A percentile compares a stretch with the other conserved stretches of the same genome.
Conservation (phyloP, 176 grass and related monocot species). For the Secale cereale region DNA sequence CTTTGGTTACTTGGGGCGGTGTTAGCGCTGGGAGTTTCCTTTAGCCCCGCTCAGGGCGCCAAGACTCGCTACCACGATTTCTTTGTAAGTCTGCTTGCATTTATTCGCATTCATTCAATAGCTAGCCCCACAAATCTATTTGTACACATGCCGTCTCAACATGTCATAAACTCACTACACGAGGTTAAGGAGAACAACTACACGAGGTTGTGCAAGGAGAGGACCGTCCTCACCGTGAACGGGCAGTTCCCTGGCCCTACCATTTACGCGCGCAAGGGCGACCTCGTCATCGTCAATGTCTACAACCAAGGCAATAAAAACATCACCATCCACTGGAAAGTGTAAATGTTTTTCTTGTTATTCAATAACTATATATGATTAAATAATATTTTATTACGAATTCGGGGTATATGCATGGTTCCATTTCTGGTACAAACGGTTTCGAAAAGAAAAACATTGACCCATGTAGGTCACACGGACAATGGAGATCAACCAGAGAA, state of each 20-base stretch:
- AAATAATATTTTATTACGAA: too few relatives aligned
- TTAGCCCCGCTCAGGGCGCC: conserved; percentile 13
- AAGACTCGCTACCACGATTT: conserved; percentile 26
- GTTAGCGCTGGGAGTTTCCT: conserved; percentile 13
- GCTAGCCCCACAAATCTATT: too few relatives aligned
- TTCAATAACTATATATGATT: too few relatives aligned
- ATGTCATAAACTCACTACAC: too few relatives aligned
- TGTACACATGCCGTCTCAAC: too few relatives aligned
- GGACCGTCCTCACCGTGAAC: conserved; percentile 56
- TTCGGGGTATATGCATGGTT: too few relatives aligned
- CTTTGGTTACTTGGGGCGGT: conserved; percentile 34
- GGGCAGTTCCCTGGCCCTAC: conserved; percentile 59
- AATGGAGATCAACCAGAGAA: too few relatives aligned
- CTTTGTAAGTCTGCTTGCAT: not conserved
- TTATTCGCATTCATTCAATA: not conserved
- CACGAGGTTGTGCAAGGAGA: conserved; percentile 48
- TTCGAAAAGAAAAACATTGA: too few relatives aligned
- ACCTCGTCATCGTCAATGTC: conserved; percentile 48
- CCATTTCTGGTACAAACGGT: too few relatives aligned
- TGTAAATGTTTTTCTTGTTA: too few relatives aligned
- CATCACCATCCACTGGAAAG: conserved; percentile 48
- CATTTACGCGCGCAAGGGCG: conserved; percentile 48
- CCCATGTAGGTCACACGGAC: too few relatives aligned
- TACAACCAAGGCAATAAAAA: conserved; percentile 16
- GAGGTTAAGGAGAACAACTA: conserved; percentile 52